phyloP scores from a whole-genome alignment of 2,329 filamentous ascomycete genomes.

The Talaromyces sp. region DNA sequence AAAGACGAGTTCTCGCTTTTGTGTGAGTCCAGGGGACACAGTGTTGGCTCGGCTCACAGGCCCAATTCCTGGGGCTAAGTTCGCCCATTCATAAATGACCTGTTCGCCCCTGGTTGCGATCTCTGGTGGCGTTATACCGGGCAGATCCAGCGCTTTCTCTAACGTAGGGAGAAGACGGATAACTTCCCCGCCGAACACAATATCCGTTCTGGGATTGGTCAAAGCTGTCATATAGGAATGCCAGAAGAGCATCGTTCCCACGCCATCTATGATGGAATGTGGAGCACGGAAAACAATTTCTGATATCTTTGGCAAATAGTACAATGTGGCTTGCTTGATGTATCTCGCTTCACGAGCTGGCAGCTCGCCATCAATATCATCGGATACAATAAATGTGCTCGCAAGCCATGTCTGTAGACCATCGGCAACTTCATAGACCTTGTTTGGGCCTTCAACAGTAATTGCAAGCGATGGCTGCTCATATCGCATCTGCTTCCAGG shows the following conservation, averaged over 20 bases:
- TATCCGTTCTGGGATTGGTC: neutral
- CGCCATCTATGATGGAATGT: constrained; percentile 1
- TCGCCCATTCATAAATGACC: neutral
- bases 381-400: constrained; percentile 8
- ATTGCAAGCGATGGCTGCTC: neutral
- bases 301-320: constrained; percentile 7
- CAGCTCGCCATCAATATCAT: neutral
- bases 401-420: neutral
- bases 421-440: neutral
- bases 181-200: neutral
- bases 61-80: neutral
- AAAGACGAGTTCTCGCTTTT: neutral
- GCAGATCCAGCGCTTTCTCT: neutral
- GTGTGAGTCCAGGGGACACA: neutral
- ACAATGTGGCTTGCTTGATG: constrained; percentile 7
- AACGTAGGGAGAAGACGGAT: neutral
- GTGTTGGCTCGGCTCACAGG: neutral
- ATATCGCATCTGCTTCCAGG: neutral
- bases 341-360: neutral
- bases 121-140: neutral
- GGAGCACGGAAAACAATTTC: constrained; percentile 5
- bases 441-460: neutral
- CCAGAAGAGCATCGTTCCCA: neutral
- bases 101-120: neutral
- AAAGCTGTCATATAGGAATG: neutral